Conservation (phyloP, 345 rosid genomes). For the Rhizophora mangle region DNA sequence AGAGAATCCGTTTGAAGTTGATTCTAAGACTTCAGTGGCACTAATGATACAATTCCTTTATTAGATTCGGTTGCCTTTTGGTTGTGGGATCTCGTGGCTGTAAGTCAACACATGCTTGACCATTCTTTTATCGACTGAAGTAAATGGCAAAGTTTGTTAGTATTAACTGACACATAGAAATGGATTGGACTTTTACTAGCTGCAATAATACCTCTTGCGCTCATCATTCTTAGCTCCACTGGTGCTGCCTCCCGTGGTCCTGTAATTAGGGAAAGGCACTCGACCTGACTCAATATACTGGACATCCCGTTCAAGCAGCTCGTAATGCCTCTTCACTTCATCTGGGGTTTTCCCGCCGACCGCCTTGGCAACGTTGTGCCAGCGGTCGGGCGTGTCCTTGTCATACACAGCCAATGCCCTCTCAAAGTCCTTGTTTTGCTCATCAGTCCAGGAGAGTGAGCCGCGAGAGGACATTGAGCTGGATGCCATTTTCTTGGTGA, state of each 20-base stretch:
- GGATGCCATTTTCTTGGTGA: slow-evolving; percentile 52
- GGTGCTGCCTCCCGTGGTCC: slow-evolving; percentile 35
- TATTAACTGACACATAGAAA: background rate
- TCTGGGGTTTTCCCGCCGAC: slow-evolving; percentile 86
- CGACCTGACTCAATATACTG: slow-evolving; percentile 73
- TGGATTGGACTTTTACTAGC: too few relatives aligned
- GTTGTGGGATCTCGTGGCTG: slow-evolving; percentile 14
- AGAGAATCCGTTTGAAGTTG: slow-evolving; percentile 34
- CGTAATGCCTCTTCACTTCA: slow-evolving; percentile 81
- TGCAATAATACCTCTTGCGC: slow-evolving; percentile 36
- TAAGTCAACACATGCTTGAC: background rate
- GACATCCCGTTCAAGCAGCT: slow-evolving; percentile 66
- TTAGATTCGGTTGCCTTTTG: slow-evolving; percentile 18
- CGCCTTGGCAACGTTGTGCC: slow-evolving; percentile 87
- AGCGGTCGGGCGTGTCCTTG: slow-evolving; percentile 94
- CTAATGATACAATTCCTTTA: slow-evolving; percentile 4
- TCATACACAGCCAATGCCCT: slow-evolving; percentile 85
- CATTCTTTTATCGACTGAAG: background rate
- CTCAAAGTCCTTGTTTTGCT: slow-evolving; percentile 96
- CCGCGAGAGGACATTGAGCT: slow-evolving; percentile 73
- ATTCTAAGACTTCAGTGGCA: slow-evolving; percentile 18
- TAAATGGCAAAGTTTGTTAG: background rate
- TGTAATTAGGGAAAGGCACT: slow-evolving; percentile 82
- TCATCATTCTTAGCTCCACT: slow-evolving; percentile 26
- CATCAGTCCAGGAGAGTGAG: slow-evolving; percentile 64